Conservation (phyloP, 2,329 filamentous ascomycete species). For the Verticillium dahliae region DNA sequence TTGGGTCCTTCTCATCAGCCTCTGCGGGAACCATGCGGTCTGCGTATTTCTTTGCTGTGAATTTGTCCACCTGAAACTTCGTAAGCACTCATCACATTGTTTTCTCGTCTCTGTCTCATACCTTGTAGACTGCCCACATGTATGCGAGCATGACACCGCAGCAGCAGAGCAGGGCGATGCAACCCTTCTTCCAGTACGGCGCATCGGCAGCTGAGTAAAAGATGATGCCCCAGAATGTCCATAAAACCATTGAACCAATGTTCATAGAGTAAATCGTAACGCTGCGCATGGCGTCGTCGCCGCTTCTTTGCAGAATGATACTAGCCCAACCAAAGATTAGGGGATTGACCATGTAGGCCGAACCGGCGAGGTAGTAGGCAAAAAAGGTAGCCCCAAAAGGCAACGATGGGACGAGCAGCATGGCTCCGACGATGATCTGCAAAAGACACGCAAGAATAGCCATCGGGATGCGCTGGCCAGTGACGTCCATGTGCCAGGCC, state of each 20-base stretch:
- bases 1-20: neutral
- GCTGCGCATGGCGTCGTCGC: slow-evolving; percentile 28
- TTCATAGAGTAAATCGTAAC: slow-evolving; percentile 31
- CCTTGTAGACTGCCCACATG: slow-evolving; percentile 9
- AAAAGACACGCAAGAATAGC: slow-evolving; percentile 22
- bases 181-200: slow-evolving; percentile 28
- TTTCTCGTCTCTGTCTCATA: neutral
- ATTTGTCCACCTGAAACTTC: neutral
- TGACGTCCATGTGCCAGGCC: slow-evolving; percentile 28
- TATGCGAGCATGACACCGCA: slow-evolving; percentile 7
- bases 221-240: slow-evolving; percentile 31
- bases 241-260: slow-evolving; percentile 27
- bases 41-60: neutral
- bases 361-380: slow-evolving; percentile 29
- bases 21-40: neutral
- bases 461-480: slow-evolving; percentile 24
- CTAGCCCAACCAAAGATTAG: slow-evolving; percentile 33
- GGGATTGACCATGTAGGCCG: slow-evolving; percentile 31
- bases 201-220: slow-evolving; percentile 28
- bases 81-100: neutral
- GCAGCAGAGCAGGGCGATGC: slow-evolving; percentile 23
- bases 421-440: slow-evolving; percentile 23
- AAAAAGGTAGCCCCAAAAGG: slow-evolving; percentile 18
- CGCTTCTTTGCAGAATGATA: slow-evolving; percentile 24
- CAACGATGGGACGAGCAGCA: slow-evolving; percentile 23